Conservation (phyloP, 306 rosid genomes). For the Elaeagnus macrophylla region DNA sequence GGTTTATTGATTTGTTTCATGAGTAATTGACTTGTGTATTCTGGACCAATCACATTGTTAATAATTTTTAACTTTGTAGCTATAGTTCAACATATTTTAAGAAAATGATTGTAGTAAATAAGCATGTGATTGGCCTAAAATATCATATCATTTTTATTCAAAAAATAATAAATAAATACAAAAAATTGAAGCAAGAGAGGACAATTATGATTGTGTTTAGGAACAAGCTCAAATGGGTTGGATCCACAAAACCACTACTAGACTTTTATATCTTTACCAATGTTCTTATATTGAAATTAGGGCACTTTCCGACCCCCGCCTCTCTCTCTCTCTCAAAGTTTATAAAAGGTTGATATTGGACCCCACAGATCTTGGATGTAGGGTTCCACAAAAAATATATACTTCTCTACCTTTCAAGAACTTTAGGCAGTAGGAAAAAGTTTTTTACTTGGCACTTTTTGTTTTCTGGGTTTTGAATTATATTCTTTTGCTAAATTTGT, state of each 20-base stretch:
- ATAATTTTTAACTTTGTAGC: too few relatives aligned
- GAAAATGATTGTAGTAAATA: too few relatives aligned
- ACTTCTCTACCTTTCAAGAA: conserved; percentile 13
- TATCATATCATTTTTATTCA: too few relatives aligned
- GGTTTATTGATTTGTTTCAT: too few relatives aligned
- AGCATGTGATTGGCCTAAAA: too few relatives aligned
- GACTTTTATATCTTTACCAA: conserved; percentile 27
- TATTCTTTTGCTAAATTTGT: not conserved
- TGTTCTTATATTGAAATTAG: conserved; percentile 18
- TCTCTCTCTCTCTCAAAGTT: conserved; percentile 32
- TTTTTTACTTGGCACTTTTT: not conserved
- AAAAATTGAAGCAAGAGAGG: conserved; percentile 33
- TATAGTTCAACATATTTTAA: too few relatives aligned
- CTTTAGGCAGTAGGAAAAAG: conserved; percentile 11
- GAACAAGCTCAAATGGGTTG: conserved; percentile 48
- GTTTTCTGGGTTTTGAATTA: conserved; percentile 5
- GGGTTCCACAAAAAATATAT: conserved; percentile 26
- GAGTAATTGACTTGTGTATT: too few relatives aligned
- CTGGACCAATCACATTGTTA: too few relatives aligned
- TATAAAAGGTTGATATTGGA: conserved; percentile 29
- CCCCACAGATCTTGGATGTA: conserved; percentile 37
- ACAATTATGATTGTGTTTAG: conserved; percentile 41
- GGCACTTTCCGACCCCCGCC: not conserved
- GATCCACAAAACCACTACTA: conserved; percentile 37
- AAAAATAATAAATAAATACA: too few relatives aligned